Conservation (phyloP, 176 grass and related monocot genomes). For the Oryza australiensis region DNA sequence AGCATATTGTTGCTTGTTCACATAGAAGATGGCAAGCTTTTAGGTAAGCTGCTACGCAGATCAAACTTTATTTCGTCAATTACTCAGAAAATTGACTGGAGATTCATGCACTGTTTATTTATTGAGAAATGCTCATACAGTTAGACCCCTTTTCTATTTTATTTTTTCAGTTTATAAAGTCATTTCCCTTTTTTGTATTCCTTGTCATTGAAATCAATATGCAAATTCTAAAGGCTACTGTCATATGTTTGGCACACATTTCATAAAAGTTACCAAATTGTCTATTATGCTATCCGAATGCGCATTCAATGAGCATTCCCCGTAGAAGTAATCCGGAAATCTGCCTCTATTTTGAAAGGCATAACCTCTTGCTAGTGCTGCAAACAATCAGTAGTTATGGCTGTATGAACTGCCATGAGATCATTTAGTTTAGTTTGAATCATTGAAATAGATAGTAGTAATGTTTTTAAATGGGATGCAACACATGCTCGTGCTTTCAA, state of each 20-base stretch:
- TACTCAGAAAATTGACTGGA: neutral
- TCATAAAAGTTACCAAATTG: neutral
- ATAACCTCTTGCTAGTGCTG: slow-evolving; percentile 11
- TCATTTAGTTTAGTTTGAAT: slow-evolving; percentile 5
- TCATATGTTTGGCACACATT: slow-evolving; percentile 15
- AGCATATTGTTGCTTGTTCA: slow-evolving; percentile 66
- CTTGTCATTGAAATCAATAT: slow-evolving; percentile 4
- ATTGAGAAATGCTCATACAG: neutral
- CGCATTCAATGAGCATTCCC: no score
- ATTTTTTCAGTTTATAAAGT: slow-evolving; percentile 4
- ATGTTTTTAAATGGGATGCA: neutral
- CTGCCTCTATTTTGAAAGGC: slow-evolving; percentile 5
- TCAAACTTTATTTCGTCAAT: slow-evolving; percentile 30
- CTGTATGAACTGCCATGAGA: neutral
- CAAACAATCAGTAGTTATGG: slow-evolving; percentile 13
- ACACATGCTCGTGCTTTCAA: neutral
- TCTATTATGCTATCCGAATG: neutral
- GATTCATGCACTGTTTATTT: neutral
- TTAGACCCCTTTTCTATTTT: slow-evolving; percentile 4
- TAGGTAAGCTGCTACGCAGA: slow-evolving; percentile 48
- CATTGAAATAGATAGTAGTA: neutral
- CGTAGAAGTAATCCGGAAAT: no score
- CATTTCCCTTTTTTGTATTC: neutral
- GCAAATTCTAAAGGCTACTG: neutral
- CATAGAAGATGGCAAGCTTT: slow-evolving; percentile 81